Percentiles rank a stretch among this genome's conserved stretches.
Evolutionary conservation across 208 protist genomes (phyloP).

Genomic region (Crithidia expoeki): DNA sequence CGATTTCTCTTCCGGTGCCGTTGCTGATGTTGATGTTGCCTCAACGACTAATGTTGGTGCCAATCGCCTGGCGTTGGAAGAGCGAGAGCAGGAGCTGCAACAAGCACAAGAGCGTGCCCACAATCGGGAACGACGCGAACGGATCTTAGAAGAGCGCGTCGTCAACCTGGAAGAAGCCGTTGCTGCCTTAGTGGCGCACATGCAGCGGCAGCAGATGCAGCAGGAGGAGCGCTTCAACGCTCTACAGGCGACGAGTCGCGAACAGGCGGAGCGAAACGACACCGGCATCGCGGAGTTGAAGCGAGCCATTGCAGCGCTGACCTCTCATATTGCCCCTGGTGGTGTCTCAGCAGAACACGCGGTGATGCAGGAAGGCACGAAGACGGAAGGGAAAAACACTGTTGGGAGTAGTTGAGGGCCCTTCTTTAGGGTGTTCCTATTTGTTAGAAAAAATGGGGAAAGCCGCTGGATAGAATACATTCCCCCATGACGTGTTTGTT

Average conservation of each 20-base stretch:
- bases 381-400: background rate
- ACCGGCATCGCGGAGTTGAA: slow-evolving; percentile 53
- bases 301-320: slow-evolving; percentile 12
- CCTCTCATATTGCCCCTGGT: background rate
- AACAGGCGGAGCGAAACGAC: slow-evolving; percentile 36
- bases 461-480: too few relatives aligned
- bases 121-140: slow-evolving; percentile 26
- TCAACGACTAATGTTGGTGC: background rate
- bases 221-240: slow-evolving; percentile 31
- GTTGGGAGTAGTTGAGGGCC: too few relatives aligned
- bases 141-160: slow-evolving; percentile 45
- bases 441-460: background rate
- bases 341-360: background rate
- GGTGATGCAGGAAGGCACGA: background rate
- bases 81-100: slow-evolving; percentile 24
- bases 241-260: slow-evolving; percentile 34
- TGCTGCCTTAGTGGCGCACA: slow-evolving; percentile 44
- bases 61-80: slow-evolving; percentile 14
- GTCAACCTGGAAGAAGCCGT: slow-evolving; percentile 60
- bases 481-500: too few relatives aligned
- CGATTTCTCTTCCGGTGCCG: background rate
- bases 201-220: slow-evolving; percentile 38
- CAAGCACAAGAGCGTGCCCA: slow-evolving; percentile 24
- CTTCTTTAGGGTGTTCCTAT: too few relatives aligned
- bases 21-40: background rate